Base-by-base conservation (phyloP, 192 early-diverging fungal genomes). In the Backusella circina region DNA sequence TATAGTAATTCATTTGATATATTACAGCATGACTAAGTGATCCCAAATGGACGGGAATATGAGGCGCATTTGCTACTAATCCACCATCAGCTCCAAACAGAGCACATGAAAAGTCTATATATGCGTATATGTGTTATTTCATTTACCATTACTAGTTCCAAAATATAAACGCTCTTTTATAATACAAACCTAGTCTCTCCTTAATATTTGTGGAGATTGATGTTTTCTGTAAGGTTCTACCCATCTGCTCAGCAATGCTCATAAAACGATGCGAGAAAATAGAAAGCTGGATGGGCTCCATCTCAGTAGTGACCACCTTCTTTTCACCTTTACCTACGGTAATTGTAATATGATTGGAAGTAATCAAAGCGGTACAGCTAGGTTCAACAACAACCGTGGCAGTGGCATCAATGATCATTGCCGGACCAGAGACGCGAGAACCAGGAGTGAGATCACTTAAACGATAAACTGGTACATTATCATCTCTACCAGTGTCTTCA, bases 161-260 rank as follows among this genome's bases (percentile, higher is more conserved):
- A 23, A 61, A 1, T 67, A 13, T 37, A 5, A n/a, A n/a, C n/a
- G n/a, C n/a, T n/a, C 3, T 37, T 23, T 68, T 1, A 37, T 15
- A 50, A 35, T 9, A 37, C 35, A 65, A 74, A 79, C 78, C 78
- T 36, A 99, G 85, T 12, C 98, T 91, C 81, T 99, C 98, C 75
- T 99, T 99, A 80, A 99, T 99, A 72, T 99, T 99, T 28, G 98
- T 98, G 41, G 92, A 94, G 51, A 98, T 93, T 28, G 95, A 86
- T 2, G 98, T 99, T 81, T 97, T 95, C 80, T 98, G 94, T 9
- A 98, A 82, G 28, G 97, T 95, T 28, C 92, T 85, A 18, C 97
- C 97, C 97, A 98, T 98, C 83, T 98, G 97, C 80, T 98, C 97
- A 8, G 96, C 98, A 81, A 99, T 98, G 68, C 87, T 89, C 98